Conservation (phyloP, 2,329 filamentous ascomycete genomes). For the Mycogone perniciosa region DNA sequence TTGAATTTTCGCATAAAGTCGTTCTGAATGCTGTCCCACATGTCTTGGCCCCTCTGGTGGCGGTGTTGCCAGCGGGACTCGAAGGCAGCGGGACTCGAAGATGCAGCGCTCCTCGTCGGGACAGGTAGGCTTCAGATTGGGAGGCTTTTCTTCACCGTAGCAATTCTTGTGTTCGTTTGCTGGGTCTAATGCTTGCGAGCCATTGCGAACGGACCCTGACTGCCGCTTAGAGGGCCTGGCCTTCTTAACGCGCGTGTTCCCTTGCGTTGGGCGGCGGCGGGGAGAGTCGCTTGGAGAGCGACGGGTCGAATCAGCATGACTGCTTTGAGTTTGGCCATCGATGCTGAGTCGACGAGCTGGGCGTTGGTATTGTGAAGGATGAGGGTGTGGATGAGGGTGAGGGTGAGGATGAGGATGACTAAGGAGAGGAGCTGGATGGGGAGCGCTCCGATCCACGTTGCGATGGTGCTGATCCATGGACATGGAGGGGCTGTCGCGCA, state of each 20-base stretch:
- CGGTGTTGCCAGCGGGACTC: slow-evolving; percentile 41
- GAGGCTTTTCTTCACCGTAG: slow-evolving; percentile 27
- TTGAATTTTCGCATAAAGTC: slow-evolving; percentile 33
- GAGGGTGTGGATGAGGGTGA: slow-evolving; percentile 18
- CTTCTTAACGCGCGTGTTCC: slow-evolving; percentile 24
- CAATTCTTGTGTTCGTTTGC: slow-evolving; percentile 31
- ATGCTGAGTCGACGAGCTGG: slow-evolving; percentile 19
- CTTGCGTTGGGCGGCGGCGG: slow-evolving; percentile 20
- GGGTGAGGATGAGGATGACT: slow-evolving; percentile 17
- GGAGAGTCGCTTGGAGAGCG: slow-evolving; percentile 23
- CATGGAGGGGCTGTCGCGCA: slow-evolving; percentile 17
- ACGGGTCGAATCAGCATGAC: slow-evolving; percentile 8
- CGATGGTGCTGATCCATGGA: slow-evolving; percentile 21
- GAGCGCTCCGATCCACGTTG: slow-evolving; percentile 16
- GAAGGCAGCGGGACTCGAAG: slow-evolving; percentile 44
- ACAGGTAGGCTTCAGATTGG: slow-evolving; percentile 38
- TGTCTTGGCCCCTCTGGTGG: slow-evolving; percentile 47
- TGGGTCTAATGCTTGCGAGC: slow-evolving; percentile 17
- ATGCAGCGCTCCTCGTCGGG: slow-evolving; percentile 44
- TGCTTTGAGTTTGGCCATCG: slow-evolving; percentile 14
- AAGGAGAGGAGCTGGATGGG: slow-evolving; percentile 16
- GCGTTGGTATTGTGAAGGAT: slow-evolving; percentile 18
- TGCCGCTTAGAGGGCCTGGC: slow-evolving; percentile 11
- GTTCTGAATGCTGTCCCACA: slow-evolving; percentile 49
- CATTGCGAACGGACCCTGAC: slow-evolving; percentile 6